Evolutionary conservation across 148 eudicot species (phyloP).

Genomic region (Camellia lanceoleosa): DNA sequence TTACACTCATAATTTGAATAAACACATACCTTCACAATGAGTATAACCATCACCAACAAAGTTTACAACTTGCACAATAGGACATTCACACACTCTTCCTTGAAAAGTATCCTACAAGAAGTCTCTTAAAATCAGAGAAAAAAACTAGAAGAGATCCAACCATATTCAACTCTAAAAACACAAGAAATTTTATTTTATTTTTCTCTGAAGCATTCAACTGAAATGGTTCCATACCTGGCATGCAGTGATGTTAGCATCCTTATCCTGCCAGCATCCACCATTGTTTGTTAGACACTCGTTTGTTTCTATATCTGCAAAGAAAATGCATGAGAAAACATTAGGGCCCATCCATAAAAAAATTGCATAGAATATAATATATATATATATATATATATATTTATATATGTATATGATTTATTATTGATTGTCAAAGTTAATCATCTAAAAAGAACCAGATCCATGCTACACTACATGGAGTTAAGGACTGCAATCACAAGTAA

Average conservation of each 20-base stretch:
- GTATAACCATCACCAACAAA: slow-evolving; percentile 85
- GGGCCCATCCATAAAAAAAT: neutral
- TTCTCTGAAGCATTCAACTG: neutral
- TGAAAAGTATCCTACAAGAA: slow-evolving; percentile 76
- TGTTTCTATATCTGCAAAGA: slow-evolving; percentile 70
- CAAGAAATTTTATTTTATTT: neutral
- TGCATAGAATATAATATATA: neutral
- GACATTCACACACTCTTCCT: slow-evolving; percentile 92
- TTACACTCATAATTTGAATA: neutral
- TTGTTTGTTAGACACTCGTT: slow-evolving; percentile 82
- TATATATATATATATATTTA: too few species aligned
- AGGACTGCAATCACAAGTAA: too few species aligned
- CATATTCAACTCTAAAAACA: slow-evolving; percentile 5
- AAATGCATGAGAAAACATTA: neutral
- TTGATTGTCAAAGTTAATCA: too few species aligned
- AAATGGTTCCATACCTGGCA: slow-evolving; percentile 58
- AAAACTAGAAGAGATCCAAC: neutral
- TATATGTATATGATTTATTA: too few species aligned
- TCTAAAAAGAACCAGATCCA: too few species aligned
- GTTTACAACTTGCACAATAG: slow-evolving; percentile 66
- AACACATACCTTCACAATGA: slow-evolving; percentile 68
- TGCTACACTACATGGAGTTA: too few species aligned
- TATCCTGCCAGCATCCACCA: slow-evolving; percentile 96
- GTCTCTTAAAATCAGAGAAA: neutral
- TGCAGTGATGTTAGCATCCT: slow-evolving; percentile 71